These are phyloP conservation scores for Ogataea hybrid DNA, from an alignment of 1,139 yeast species.

Conservation along the genomic window DNA sequence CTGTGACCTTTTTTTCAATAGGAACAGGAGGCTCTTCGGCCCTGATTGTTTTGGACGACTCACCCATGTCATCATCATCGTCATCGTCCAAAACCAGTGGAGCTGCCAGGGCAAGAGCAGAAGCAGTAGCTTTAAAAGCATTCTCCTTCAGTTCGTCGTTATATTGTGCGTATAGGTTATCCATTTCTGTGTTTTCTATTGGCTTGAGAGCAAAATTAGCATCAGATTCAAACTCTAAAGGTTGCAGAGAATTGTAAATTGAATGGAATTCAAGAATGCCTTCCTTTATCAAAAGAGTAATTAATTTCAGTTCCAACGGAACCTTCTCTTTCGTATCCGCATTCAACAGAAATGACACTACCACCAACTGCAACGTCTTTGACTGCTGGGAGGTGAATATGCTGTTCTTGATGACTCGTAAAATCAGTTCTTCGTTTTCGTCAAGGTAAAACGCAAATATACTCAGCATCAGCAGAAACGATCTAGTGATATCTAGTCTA, in stretches of 20 bases:
- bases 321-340: conserved; percentile 32
- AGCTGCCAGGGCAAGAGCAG: conserved; percentile 85
- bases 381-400: conserved; percentile 39
- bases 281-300: conserved; percentile 58
- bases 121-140: conserved; percentile 64
- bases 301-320: conserved; percentile 45
- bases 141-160: conserved; percentile 56
- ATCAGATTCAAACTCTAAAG: conserved; percentile 39
- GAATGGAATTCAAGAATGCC: conserved; percentile 67
- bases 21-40: conserved; percentile 5
- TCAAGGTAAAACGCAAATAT: conserved; percentile 37
- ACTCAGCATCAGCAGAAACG: conserved; percentile 47
- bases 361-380: conserved; percentile 40
- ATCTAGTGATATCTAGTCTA: conserved; percentile 71
- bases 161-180: conserved; percentile 43
- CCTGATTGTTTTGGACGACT: conserved; percentile 8
- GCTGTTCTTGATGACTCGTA: conserved; percentile 45
- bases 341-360: conserved; percentile 54
- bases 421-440: conserved; percentile 43
- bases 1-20: conserved; percentile 14
- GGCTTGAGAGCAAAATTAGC: conserved; percentile 29
- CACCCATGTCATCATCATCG: conserved; percentile 35
- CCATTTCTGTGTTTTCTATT: conserved; percentile 37
- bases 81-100: conserved; percentile 73
- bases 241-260: conserved; percentile 52